These are phyloP conservation scores for Aspergillus puulaauensis DNA, from an alignment of 2,329 filamentous ascomycete species.

Conservation along the genomic window DNA sequence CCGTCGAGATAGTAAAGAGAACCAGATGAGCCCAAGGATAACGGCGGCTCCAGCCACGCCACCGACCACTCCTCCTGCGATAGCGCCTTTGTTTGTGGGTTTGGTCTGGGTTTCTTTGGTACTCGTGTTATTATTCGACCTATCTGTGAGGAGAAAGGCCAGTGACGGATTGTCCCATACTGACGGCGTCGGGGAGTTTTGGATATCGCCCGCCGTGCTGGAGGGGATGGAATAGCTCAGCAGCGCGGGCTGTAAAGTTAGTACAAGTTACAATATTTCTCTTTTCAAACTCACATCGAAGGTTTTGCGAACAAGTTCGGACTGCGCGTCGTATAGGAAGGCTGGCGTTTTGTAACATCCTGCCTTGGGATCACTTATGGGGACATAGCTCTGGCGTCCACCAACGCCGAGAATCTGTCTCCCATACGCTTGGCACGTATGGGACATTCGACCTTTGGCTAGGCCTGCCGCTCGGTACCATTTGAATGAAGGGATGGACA, in stretches of 20 bases:
- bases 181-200: conserved; percentile 8
- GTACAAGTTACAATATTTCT: neutral
- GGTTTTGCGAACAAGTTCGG: conserved; percentile 1
- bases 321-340: conserved; percentile 17
- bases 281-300: conserved; percentile 10
- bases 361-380: neutral
- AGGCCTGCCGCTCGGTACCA: conserved; percentile 15
- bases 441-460: conserved; percentile 13
- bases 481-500: conserved; percentile 19
- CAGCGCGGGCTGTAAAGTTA: conserved; percentile 5
- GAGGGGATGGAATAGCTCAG: conserved; percentile 9
- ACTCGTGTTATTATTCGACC: too few relatives aligned
- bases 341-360: conserved; percentile 15
- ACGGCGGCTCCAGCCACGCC: conserved; percentile 12
- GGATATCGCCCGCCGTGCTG: conserved; percentile 6
- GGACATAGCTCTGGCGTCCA: conserved; percentile 11
- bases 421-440: conserved; percentile 12
- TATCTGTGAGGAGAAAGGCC: neutral
- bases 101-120: too few relatives aligned
- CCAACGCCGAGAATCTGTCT: conserved; percentile 17
- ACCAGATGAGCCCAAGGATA: neutral
- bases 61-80: conserved; percentile 14
- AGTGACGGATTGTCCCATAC: neutral
- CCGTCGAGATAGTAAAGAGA: neutral
- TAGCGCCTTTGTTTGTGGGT: conserved; percentile 5